Conservation (phyloP, 1,284 basidiomycete species). For the Neonothopanus nambi region DNA sequence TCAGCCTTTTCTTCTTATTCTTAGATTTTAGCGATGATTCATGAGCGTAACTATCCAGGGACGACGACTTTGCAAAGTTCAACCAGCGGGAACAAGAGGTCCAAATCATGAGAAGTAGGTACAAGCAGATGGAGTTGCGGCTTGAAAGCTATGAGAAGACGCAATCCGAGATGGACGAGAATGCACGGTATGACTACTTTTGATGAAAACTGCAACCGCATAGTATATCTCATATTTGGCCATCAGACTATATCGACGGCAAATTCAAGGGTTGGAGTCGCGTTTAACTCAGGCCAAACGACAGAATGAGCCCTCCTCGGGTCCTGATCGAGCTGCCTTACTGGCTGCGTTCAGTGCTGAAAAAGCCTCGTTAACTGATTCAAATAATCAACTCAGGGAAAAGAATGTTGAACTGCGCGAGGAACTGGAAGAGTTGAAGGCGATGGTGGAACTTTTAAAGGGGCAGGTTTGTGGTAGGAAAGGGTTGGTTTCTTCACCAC, state of each 20-base stretch:
- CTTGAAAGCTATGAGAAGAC: constrained; percentile 56
- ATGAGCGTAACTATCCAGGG: constrained; percentile 46
- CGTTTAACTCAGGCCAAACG: constrained; percentile 36
- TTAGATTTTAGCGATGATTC: neutral
- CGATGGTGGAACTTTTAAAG: constrained; percentile 67
- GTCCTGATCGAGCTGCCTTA: constrained; percentile 22
- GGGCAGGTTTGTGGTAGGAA: constrained; percentile 49
- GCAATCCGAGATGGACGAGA: constrained; percentile 51
- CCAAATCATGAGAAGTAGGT: constrained; percentile 51
- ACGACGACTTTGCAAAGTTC: constrained; percentile 69
- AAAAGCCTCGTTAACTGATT: constrained; percentile 44
- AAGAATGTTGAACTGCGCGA: constrained; percentile 62
- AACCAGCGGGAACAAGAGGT: constrained; percentile 64
- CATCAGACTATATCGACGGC: constrained; percentile 53
- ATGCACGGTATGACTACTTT: constrained; percentile 53
- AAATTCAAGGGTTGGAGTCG: constrained; percentile 60
- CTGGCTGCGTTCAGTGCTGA: constrained; percentile 45
- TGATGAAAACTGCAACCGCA: neutral
- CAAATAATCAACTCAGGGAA: constrained; percentile 51
- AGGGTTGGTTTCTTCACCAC: constrained; percentile 35
- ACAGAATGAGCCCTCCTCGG: constrained; percentile 20
- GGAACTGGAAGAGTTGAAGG: constrained; percentile 69
- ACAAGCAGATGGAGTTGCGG: constrained; percentile 63
- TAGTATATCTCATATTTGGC: constrained; percentile 12
- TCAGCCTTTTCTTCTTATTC: constrained; percentile 33